These are phyloP conservation scores for Lasiodiplodia sp. DNA, from an alignment of 2,329 filamentous ascomycete species.

Conservation along the genomic window DNA sequence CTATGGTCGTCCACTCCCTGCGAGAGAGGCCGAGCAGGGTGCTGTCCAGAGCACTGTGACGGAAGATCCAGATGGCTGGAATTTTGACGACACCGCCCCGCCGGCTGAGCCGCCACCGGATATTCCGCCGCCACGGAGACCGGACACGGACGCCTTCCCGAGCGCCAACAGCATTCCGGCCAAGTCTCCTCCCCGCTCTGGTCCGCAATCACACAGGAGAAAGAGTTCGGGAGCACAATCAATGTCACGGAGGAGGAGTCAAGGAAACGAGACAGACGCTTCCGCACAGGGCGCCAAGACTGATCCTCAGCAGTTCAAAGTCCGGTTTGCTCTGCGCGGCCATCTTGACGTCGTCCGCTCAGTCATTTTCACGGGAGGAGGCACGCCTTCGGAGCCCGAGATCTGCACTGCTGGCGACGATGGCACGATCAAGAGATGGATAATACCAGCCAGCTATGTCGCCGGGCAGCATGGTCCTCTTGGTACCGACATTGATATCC, in stretches of 20 bases:
- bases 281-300: slow-evolving; percentile 56
- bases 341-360: slow-evolving; percentile 93
- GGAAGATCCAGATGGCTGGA: slow-evolving; percentile 79
- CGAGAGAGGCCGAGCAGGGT: slow-evolving; percentile 51
- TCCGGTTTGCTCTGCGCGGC: slow-evolving; percentile 88
- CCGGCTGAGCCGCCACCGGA: slow-evolving; percentile 65
- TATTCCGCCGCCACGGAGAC: slow-evolving; percentile 66
- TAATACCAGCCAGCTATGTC: slow-evolving; percentile 83
- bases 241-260: slow-evolving; percentile 70
- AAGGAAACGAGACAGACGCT: slow-evolving; percentile 66
- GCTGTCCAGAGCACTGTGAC: slow-evolving; percentile 48
- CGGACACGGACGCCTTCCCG: slow-evolving; percentile 88
- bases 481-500: slow-evolving; percentile 85
- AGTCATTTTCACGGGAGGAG: slow-evolving; percentile 95
- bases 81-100: slow-evolving; percentile 80
- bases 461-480: slow-evolving; percentile 59
- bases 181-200: slow-evolving; percentile 77
- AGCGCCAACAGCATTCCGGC: slow-evolving; percentile 77
- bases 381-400: slow-evolving; percentile 93
- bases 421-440: slow-evolving; percentile 95
- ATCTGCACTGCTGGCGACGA: slow-evolving; percentile 97
- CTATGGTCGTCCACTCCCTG: slow-evolving; percentile 60
- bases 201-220: slow-evolving; percentile 73
- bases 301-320: slow-evolving; percentile 84
- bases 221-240: slow-evolving; percentile 71